These are phyloP conservation scores for Cryptococcus sp. DNA, from an alignment of 1,284 basidiomycete genomes.

Conservation along the genomic window DNA sequence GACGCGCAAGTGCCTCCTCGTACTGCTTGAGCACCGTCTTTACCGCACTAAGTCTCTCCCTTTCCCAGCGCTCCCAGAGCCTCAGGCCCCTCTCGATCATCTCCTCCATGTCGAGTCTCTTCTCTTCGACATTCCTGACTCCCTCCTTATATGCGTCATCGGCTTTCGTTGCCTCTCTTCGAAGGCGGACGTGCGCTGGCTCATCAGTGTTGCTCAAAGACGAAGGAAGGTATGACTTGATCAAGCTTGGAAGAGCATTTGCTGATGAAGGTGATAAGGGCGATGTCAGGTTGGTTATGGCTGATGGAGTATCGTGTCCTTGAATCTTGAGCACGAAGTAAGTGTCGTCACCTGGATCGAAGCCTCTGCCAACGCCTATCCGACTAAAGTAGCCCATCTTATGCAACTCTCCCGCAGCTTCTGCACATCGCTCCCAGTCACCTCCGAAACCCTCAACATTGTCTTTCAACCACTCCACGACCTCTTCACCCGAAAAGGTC, in stretches of 20 bases:
- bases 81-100: constrained; percentile 78
- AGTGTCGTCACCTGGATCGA: constrained; percentile 46
- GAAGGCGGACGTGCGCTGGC: constrained; percentile 67
- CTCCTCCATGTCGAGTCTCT: constrained; percentile 78
- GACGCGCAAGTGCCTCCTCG: constrained; percentile 69
- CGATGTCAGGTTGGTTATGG: constrained; percentile 18
- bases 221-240: constrained; percentile 42
- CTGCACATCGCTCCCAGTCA: constrained; percentile 72
- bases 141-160: constrained; percentile 73
- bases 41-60: constrained; percentile 74
- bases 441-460: constrained; percentile 70
- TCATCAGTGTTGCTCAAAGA: constrained; percentile 57
- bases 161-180: constrained; percentile 74
- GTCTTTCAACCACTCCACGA: constrained; percentile 70
- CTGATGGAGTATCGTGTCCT: constrained; percentile 11
- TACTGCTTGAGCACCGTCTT: constrained; percentile 86
- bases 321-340: constrained; percentile 43
- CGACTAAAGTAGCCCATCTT: constrained; percentile 72
- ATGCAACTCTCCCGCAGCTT: constrained; percentile 73
- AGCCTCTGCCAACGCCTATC: constrained; percentile 60
- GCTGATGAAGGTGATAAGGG: constrained; percentile 29
- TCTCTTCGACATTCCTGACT: constrained; percentile 64
- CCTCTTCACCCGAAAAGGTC: constrained; percentile 78
- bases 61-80: constrained; percentile 77
- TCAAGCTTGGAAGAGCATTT: constrained; percentile 29